Conservation (phyloP, 1,139 yeast species). For the Pichia sp. region DNA sequence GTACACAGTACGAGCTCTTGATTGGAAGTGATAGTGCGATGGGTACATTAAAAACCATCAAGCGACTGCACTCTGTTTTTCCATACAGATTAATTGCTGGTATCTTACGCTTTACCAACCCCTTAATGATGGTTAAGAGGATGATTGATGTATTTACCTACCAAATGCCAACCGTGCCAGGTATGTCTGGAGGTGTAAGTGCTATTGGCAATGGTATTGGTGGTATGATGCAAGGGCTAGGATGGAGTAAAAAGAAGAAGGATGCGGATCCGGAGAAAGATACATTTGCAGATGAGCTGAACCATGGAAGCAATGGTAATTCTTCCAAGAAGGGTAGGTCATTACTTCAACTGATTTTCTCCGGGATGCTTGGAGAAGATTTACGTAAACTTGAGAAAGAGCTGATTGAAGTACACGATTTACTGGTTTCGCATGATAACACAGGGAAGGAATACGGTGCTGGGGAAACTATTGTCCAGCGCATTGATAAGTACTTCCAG, state of each 20-base stretch:
- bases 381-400: constrained; percentile 52
- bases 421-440: constrained; percentile 1
- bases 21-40: constrained; percentile 76
- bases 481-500: constrained; percentile 30
- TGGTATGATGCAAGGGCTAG: constrained; percentile 18
- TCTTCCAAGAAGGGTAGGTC: constrained; percentile 34
- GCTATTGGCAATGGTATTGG: constrained; percentile 15
- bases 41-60: constrained; percentile 65
- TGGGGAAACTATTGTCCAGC: constrained; percentile 16
- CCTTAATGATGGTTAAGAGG: constrained; percentile 74
- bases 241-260: constrained; percentile 11
- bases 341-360: constrained; percentile 65
- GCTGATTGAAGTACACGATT: constrained; percentile 34
- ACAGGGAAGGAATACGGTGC: constrained; percentile 1
- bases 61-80: constrained; percentile 64
- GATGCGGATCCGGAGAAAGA: constrained; percentile 33
- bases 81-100: constrained; percentile 76
- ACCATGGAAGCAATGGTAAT: neutral
- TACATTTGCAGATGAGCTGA: neutral
- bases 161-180: constrained; percentile 47
- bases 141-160: constrained; percentile 75
- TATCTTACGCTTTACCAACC: constrained; percentile 76
- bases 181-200: constrained; percentile 32
- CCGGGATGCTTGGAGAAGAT: constrained; percentile 75
- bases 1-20: constrained; percentile 74